Conservation (phyloP, 169 alveolate genomes). For the Perkinsus olseni region DNA sequence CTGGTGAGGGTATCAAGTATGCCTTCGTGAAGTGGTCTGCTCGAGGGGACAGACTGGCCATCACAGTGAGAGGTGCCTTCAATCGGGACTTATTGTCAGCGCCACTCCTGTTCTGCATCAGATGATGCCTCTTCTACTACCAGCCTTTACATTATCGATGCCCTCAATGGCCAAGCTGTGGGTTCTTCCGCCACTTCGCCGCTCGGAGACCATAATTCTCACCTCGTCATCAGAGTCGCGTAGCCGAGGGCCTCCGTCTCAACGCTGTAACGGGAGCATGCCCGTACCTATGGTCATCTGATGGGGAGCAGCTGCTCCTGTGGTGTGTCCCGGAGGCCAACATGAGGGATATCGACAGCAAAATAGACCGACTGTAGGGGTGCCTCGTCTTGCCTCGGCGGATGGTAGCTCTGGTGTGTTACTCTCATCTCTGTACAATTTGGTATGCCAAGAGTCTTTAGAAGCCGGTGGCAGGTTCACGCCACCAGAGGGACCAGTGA, state of each 20-base stretch:
- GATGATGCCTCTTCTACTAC: neutral
- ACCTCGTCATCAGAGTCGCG: neutral
- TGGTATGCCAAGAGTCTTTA: no score
- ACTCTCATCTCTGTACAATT: no score
- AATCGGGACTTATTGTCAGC: neutral
- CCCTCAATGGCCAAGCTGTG: neutral
- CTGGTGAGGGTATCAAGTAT: neutral
- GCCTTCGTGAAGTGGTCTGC: neutral
- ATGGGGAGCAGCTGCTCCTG: neutral
- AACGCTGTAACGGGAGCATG: neutral
- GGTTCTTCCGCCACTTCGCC: neutral
- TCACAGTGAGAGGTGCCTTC: neutral
- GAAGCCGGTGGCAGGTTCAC: neutral
- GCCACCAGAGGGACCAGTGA: neutral
- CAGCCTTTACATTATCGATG: neutral
- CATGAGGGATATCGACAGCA: neutral
- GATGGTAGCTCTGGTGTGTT: neutral
- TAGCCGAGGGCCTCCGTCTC: neutral
- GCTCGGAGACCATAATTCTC: neutral
- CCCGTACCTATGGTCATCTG: neutral
- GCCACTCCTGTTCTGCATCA: neutral
- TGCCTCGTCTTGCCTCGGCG: neutral
- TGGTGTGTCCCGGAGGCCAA: neutral
- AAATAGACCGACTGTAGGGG: neutral
- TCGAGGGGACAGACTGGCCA: neutral